Conservation (phyloP, 208 protist species). For the Crithidia brevicula region DNA sequence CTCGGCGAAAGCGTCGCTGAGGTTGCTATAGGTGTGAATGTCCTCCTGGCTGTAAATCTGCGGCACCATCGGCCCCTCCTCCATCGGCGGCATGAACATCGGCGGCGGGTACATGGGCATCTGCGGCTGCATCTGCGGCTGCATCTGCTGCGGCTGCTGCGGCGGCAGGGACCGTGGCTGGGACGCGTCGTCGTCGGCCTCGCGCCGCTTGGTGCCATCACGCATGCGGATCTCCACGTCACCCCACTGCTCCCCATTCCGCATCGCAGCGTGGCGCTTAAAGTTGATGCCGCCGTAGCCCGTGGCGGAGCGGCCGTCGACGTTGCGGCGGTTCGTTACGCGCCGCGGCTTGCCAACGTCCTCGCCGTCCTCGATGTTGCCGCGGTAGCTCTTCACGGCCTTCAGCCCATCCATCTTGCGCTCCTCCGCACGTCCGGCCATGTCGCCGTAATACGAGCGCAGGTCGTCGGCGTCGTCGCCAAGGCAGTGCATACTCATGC, state of each 20-base stretch:
- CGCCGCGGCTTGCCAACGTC: conserved; percentile 69
- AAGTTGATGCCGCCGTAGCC: conserved; percentile 78
- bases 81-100: conserved; percentile 13
- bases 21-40: conserved; percentile 55
- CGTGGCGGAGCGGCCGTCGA: conserved; percentile 41
- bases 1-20: conserved; percentile 50
- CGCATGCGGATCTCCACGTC: conserved; percentile 46
- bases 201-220: conserved; percentile 4
- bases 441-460: conserved; percentile 70
- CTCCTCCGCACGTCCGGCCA: conserved; percentile 52
- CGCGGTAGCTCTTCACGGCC: conserved; percentile 52
- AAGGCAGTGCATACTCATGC: conserved; percentile 31
- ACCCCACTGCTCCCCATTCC: conserved; percentile 61
- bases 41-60: conserved; percentile 51
- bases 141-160: conserved; percentile 10
- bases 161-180: too few relatives aligned
- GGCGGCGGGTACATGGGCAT: conserved; percentile 11
- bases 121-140: conserved; percentile 9
- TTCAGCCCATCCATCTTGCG: conserved; percentile 51
- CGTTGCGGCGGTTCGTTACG: conserved; percentile 40
- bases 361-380: conserved; percentile 55
- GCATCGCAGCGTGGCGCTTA: conserved; percentile 64
- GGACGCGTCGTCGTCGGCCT: conserved; percentile 7
- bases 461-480: conserved; percentile 47
- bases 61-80: conserved; percentile 36